Evolutionary conservation across 2,329 filamentous ascomycete genomes (phyloP), one percentile per base, ranked within the genome.

Genomic region (Trichophyton mentagrophytes): DNA sequence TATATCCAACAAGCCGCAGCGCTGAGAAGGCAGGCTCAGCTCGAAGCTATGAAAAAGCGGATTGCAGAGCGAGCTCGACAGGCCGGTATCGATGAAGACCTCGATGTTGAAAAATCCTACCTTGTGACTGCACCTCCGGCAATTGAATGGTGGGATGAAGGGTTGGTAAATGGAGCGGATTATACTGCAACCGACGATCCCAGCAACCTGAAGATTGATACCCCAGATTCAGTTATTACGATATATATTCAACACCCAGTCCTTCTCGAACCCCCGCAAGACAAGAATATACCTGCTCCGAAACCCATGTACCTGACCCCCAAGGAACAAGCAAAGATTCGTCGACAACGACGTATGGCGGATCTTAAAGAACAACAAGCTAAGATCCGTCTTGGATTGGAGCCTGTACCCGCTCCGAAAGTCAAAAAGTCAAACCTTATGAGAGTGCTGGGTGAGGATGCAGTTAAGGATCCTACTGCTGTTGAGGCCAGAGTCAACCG

Each of bases 131-230:
- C 82, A 36, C 93, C 93, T 8, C 93, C 93, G 3, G 87, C 87
- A 6, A 82, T 97, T 47, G 93, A 99, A 73, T 99, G 93, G 93
- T 97, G 92, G 89, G 93, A 99, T 68, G 91, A 97, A 75, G 89
- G 86, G 1, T 77, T 97, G 17, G 80, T 95, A 15, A 81, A 87
- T 58, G 89, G 87, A 47, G 81, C 82, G 47, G 86, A 82, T 60
- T 96, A 97, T 74, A 81, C 86, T 62, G 79, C 81, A 63, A 82
- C 93, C 61, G 82, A 86, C 27, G 77, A 87, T 62, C 77, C 82
- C 0, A 74, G 76, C 15, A 85, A 82, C 49, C 77, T 93, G 63
- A 93, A 91, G 72, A 82, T 96, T 64, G 81, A 84, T 44, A 83
- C 84, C 0, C 77, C 85, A n/a, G 90, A 96, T 70, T 87, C 85